Conservation (phyloP, 2,329 filamentous ascomycete species). For the Calonectria montana region DNA sequence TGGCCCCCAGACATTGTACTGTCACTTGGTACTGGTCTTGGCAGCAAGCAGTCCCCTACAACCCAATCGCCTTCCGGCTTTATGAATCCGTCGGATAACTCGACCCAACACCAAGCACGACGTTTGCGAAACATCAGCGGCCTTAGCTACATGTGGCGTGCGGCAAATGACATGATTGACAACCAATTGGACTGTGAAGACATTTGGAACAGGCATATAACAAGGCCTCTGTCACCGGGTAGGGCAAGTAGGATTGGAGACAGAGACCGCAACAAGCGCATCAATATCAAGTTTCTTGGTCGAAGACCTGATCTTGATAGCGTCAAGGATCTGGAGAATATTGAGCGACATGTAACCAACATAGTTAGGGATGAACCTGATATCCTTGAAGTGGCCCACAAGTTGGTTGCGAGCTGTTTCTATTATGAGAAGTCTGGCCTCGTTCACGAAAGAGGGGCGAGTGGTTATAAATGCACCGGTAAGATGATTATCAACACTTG, state of each 20-base stretch:
- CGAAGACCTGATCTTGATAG: not conserved
- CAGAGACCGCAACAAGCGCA: not conserved
- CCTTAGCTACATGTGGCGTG: not conserved
- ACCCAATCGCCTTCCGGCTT: not conserved
- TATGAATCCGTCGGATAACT: not conserved
- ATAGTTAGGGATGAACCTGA: not conserved
- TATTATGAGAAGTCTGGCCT: not conserved
- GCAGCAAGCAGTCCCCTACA: not conserved
- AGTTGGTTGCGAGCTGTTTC: constrained; percentile 14
- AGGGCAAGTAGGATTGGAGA: not conserved
- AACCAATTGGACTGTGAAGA: constrained; percentile 1
- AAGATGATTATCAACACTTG: not conserved
- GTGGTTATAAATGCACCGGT: not conserved
- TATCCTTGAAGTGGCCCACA: not conserved
- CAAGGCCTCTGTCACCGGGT: not conserved
- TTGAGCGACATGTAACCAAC: not conserved
- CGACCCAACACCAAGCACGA: not conserved
- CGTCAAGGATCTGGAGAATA: not conserved
- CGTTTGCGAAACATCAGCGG: not conserved
- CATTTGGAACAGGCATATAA: not conserved
- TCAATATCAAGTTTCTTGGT: not conserved
- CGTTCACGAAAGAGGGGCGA: not conserved
- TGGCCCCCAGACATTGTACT: constrained; percentile 7
- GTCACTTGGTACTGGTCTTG: constrained; percentile 3
- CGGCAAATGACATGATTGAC: constrained; percentile 1